Base-by-base conservation (phyloP, 331 rosid genomes). In the Phaseolus coccineus region DNA sequence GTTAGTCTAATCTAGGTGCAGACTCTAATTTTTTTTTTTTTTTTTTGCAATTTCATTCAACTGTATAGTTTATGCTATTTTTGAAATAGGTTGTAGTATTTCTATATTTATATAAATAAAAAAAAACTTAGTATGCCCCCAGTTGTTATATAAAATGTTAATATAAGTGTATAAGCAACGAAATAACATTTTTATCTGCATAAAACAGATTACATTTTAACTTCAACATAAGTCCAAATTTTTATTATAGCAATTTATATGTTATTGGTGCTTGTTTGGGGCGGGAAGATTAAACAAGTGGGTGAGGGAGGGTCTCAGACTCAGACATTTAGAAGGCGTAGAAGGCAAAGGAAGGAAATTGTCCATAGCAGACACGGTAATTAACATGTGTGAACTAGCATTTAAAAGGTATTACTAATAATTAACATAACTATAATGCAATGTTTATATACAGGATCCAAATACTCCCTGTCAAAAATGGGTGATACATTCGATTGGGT, bases 401-500 rank as follows among this genome's bases (percentile, higher is more conserved):
- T 30, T 27, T 64, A 0, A 61, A 44, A 12, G 5, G 42, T 25
- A 24, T 39, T 3, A 33, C 14, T 3, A 33, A 11, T 19, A 56
- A 27, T 27, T 5, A 66, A 66, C 14, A 35, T 59, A 80, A 82
- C 3, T 44, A 44, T 8, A 16, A 62, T 62, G 69, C 15, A 77
- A 72, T 42, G 57, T 50, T 31, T 74, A 73, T 52, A 89, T 81
- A 15, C 16, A 63, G 5, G 81, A 65, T 85, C 89, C 91, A 88
- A 85, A 71, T 33, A 61, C 83, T 74, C 47, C 19, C n/a, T 58
- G 70, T 82, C 44, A 37, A 86, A 80, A 70, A 82, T 83, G 52
- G 93, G 91, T 90, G 95, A 87, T 84, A 86, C 76, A 80, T 76
- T 86, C 88, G 75, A 88, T 87, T 59, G 70, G 80, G 77, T 77